These are phyloP conservation scores for Podaxis mareebaensis DNA, from an alignment of 768 basidiomycete species.

Conservation along the genomic window DNA sequence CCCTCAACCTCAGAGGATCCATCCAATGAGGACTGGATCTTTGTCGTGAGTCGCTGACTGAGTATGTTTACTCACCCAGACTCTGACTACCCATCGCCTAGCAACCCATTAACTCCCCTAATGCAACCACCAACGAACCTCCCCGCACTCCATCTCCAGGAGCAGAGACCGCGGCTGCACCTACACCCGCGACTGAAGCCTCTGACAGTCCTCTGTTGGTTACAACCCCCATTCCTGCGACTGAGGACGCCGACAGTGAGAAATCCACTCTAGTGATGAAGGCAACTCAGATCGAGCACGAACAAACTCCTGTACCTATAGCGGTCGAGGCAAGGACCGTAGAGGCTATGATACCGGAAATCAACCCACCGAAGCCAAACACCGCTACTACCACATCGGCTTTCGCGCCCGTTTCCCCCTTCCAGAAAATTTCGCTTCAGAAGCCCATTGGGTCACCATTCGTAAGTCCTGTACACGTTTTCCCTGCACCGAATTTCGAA, in stretches of 20 bases:
- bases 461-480: not conserved
- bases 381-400: not conserved
- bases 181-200: slow-evolving; percentile 6
- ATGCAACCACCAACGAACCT: slow-evolving; percentile 21
- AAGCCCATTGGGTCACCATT: slow-evolving; percentile 13
- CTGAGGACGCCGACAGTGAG: not conserved
- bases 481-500: not conserved
- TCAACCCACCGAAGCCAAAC: not conserved
- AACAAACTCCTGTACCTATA: not conserved
- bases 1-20: not conserved
- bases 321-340: not conserved
- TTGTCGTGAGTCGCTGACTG: not conserved
- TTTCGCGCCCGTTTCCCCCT: not conserved
- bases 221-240: not conserved
- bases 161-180: slow-evolving; percentile 13
- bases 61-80: not conserved
- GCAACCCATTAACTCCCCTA: slow-evolving; percentile 2
- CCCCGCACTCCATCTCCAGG: slow-evolving; percentile 27
- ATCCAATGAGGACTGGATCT: slow-evolving; percentile 11
- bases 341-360: not conserved
- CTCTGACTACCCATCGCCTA: not conserved
- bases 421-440: slow-evolving; percentile 3
- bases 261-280: not conserved
- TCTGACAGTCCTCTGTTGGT: slow-evolving; percentile 6
- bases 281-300: not conserved